Evolutionary conservation across 768 basidiomycete genomes (phyloP).

Genomic region (Lentinula raphanica): DNA sequence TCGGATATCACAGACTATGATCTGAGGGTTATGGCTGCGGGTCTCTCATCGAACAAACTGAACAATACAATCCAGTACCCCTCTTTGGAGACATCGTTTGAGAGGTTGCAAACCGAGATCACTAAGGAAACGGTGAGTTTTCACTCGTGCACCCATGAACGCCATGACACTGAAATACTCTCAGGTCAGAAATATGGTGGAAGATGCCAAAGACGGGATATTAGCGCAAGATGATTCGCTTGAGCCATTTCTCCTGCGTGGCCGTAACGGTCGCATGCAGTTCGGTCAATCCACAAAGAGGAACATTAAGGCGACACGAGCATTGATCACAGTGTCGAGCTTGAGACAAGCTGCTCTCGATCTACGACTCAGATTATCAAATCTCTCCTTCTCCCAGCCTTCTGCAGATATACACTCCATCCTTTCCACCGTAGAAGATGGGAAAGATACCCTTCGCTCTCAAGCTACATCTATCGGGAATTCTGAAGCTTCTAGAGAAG

Average conservation of each 20-base stretch:
- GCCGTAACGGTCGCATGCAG: neutral
- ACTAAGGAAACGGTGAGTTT: neutral
- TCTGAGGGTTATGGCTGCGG: neutral
- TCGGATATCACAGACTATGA: neutral
- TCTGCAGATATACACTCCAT: too few species aligned
- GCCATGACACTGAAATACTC: neutral
- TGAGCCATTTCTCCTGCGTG: neutral
- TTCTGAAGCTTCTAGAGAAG: too few species aligned
- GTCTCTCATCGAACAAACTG: neutral
- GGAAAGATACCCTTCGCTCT: too few species aligned
- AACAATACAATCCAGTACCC: too few species aligned
- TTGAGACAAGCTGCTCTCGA: neutral
- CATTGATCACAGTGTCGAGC: neutral
- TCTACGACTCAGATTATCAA: too few species aligned
- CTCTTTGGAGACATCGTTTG: neutral
- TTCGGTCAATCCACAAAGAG: neutral
- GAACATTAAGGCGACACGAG: neutral
- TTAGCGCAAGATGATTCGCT: neutral
- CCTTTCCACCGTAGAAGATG: too few species aligned
- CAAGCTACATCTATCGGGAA: too few species aligned
- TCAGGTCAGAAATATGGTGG: neutral
- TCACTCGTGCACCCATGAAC: neutral
- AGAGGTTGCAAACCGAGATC: neutral
- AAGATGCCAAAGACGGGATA: too few species aligned
- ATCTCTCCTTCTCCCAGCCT: too few species aligned